Evolutionary conservation across 78 protist genomes (phyloP), one percentile per base, ranked within the genome.

Genomic region (Speleostelium caveatum): DNA sequence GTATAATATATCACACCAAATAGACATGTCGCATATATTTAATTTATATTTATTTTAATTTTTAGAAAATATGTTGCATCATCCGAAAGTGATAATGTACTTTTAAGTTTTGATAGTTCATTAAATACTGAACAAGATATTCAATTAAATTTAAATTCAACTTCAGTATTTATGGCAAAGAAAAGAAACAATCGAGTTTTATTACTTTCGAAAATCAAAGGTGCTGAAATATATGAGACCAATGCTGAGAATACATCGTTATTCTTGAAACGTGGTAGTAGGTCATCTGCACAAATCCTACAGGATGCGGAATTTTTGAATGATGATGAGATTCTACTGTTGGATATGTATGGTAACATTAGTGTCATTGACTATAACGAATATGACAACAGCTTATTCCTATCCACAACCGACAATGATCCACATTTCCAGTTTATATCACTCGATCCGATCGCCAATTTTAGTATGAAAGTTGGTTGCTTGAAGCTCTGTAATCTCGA

Each of bases 321-420:
- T 32, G 21, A 12, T 65, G 75, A 79, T 66, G 16, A 38, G 56
- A 33, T 41, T n/a, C 76, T 67, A 21, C 26, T 33, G 12, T n/a
- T 79, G 17, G 88, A 79, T 66, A 35, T 17, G 28, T 79, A 53
- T 79, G 88, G 88, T 53, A 79, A 79, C 38, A 41, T 79, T n/a
- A 63, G n/a, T 32, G 38, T 67, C 24, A 26, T 62, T 32, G 49
- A 71, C 33, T 71, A 36, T 24, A 71, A 49, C 21, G 58, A 71
- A 51, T 12, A 17, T 30, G 55, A 75, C 17, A 33, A n/a, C n/a
- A n/a, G n/a, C n/a, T n/a, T n/a, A n/a, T n/a, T n/a, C n/a, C 35
- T 56, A 56, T 30, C n/a, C 19, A 42, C 16, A 17, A 1, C 53
- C 28, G n/a, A 59, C 16, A 21, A 60, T 38, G 17, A 16, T 30